Evolutionary conservation across 2,329 filamentous ascomycete species (phyloP), one percentile per base, ranked within the genome.

Genomic region (Curvularia eragrostidis): DNA sequence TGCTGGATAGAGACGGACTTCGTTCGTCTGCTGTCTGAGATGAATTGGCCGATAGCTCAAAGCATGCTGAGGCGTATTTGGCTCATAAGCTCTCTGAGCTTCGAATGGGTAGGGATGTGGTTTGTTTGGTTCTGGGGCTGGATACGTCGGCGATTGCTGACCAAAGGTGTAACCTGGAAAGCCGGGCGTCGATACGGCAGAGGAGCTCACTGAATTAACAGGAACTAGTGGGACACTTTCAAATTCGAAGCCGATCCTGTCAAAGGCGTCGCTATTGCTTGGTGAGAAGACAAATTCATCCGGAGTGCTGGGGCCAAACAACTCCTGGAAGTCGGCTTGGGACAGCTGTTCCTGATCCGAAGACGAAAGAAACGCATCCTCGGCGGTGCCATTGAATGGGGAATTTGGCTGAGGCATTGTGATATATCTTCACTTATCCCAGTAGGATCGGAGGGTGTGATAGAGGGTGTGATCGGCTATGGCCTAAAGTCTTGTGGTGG

Each of bases 371-470:
- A 56, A 61, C 1, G 36, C 38, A 52, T 52, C 49, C 18, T 18
- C 21, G n/a, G 44, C 39, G 32, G 38, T n/a, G 18, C 32, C 30
- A 44, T 28, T 47, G 46, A 54, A 56, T 26, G 56, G 43, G 13
- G 57, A 42, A 24, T 39, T 56, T 58, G 52, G 47, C 57, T 66
- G 69, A 71, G 64, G 68, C 68, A 72, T 71, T 9, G 12, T 54
- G 23, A 15, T 30, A 21, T 50, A 21, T 26, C 12, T 44, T 39
- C 30, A 28, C 10, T 39, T 32, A 38, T 48, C 30, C 44, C 28
- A 56, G 44, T 24, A 51, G 51, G 9, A 26, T 23, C 21, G 28
- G 28, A 26, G 28, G 26, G 21, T 44, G 34, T 10, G 24, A 13
- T 21, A 50, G 41, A 54, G 23, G 48, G 56, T 48, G 46, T 43